These are phyloP conservation scores for Barbarea vulgaris DNA, from an alignment of 345 rosid genomes.

Conservation along the genomic window DNA sequence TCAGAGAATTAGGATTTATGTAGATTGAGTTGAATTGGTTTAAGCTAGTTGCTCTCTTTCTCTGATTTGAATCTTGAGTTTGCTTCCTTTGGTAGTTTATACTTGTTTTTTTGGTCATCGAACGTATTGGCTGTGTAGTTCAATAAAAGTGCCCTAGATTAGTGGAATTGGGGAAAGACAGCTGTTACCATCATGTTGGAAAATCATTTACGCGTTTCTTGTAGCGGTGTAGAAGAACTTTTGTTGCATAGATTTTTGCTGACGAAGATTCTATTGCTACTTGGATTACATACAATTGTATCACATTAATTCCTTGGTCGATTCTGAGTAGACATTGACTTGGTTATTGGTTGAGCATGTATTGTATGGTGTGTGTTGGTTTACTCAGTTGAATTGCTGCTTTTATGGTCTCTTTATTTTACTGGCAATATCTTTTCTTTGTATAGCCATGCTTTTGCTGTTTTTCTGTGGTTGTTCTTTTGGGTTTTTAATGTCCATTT, in stretches of 20 bases:
- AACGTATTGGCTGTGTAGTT: conserved; percentile 3
- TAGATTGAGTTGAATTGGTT: conserved; percentile 25
- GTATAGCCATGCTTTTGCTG: background rate
- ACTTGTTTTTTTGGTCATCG: background rate
- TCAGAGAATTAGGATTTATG: background rate
- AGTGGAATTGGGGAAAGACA: conserved; percentile 22
- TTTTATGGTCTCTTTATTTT: conserved; percentile 17
- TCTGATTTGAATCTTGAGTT: conserved; percentile 3
- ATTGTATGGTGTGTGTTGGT: conserved; percentile 1
- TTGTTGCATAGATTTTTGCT: conserved; percentile 6
- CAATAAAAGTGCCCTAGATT: conserved; percentile 25
- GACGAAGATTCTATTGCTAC: conserved; percentile 5
- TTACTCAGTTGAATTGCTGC: conserved; percentile 19
- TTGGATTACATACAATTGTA: conserved; percentile 16
- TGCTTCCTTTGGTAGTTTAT: conserved; percentile 11
- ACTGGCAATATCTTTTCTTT: background rate
- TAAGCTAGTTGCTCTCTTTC: conserved; percentile 10
- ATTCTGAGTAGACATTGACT: conserved; percentile 21
- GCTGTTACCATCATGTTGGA: conserved; percentile 16
- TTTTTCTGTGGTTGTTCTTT: conserved; percentile 12
- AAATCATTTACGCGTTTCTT: background rate
- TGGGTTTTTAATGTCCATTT: background rate
- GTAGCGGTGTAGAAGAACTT: background rate
- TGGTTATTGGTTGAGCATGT: conserved; percentile 24
- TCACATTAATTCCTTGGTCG: conserved; percentile 9